These are phyloP conservation scores for Brasilioporus rufonigricans DNA, from an alignment of 768 basidiomycete genomes.

Conservation along the genomic window DNA sequence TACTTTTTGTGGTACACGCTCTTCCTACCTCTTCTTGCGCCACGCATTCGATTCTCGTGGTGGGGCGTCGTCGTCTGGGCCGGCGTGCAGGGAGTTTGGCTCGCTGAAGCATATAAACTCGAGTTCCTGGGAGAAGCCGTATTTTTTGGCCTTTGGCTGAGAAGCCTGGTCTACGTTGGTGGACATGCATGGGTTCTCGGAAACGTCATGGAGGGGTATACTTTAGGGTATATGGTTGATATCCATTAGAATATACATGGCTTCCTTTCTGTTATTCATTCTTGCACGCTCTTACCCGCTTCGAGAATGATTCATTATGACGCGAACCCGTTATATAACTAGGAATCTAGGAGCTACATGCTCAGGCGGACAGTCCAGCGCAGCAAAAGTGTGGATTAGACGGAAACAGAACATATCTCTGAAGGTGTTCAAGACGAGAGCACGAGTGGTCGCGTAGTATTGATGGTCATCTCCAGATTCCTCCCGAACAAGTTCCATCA, in stretches of 20 bases:
- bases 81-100: slow-evolving; percentile 82
- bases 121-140: slow-evolving; percentile 83
- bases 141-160: slow-evolving; percentile 73
- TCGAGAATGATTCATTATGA: not conserved
- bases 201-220: slow-evolving; percentile 54
- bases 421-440: slow-evolving; percentile 13
- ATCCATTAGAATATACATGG: not conserved
- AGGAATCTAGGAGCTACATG: slow-evolving; percentile 22
- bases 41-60: slow-evolving; percentile 54
- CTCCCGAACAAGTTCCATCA: slow-evolving; percentile 9
- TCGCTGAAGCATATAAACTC: slow-evolving; percentile 84
- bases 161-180: slow-evolving; percentile 69
- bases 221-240: not conserved
- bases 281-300: not conserved
- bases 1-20: slow-evolving; percentile 98
- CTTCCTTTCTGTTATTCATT: not conserved
- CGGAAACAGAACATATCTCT: slow-evolving; percentile 10
- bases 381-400: slow-evolving; percentile 17
- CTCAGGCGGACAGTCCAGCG: slow-evolving; percentile 6
- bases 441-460: slow-evolving; percentile 25
- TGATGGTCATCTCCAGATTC: slow-evolving; percentile 4
- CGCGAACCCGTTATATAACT: slow-evolving; percentile 12
- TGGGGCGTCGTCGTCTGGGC: slow-evolving; percentile 62
- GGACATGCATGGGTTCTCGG: slow-evolving; percentile 81
- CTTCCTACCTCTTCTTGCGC: slow-evolving; percentile 79